Percentiles rank a stretch among this genome's conserved stretches.
Evolutionary conservation across 352 stramenopile genomes (phyloP).

Genomic region (Globisporangium nagaii): DNA sequence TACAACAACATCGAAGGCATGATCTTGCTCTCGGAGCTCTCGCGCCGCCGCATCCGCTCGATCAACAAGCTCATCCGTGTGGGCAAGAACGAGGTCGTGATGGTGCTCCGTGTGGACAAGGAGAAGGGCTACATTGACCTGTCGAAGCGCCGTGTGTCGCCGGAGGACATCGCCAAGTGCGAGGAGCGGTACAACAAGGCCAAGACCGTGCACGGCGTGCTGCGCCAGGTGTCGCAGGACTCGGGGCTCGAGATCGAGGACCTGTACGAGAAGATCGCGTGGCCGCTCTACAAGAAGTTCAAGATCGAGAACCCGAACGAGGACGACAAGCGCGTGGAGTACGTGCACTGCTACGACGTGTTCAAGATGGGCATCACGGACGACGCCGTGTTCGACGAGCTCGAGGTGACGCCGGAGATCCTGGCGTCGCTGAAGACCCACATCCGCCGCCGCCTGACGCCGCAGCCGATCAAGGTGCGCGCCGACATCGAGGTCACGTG

Average conservation of each 20-base stretch:
- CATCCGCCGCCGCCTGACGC: slow-evolving; percentile 95
- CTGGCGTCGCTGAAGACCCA: slow-evolving; percentile 92
- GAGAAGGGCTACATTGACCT: slow-evolving; percentile 99
- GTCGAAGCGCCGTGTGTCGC: slow-evolving; percentile 98
- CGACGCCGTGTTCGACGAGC: slow-evolving; percentile 73
- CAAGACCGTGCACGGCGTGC: slow-evolving; percentile 98
- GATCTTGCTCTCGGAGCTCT: slow-evolving; percentile 99
- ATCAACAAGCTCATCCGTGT: slow-evolving; percentile 99
- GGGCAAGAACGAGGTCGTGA: slow-evolving; percentile 99
- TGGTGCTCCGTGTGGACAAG: slow-evolving; percentile 99
- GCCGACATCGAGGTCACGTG: slow-evolving; percentile 99
- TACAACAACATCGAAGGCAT: slow-evolving; percentile 99
- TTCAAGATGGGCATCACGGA: slow-evolving; percentile 98
- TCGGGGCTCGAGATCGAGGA: slow-evolving; percentile 71
- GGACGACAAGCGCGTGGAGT: slow-evolving; percentile 86
- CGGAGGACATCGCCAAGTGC: slow-evolving; percentile 98
- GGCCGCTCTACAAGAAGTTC: slow-evolving; percentile 98
- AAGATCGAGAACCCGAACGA: slow-evolving; percentile 79
- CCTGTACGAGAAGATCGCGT: slow-evolving; percentile 91
- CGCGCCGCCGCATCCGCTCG: slow-evolving; percentile 96
- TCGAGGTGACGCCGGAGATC: slow-evolving; percentile 89
- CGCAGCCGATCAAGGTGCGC: slow-evolving; percentile 99
- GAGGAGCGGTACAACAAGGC: slow-evolving; percentile 99
- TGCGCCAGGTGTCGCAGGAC: slow-evolving; percentile 84
- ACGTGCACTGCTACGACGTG: slow-evolving; percentile 98